phyloP scores from a whole-genome alignment of 257 asterid genomes.

The Primulina eburnea region DNA sequence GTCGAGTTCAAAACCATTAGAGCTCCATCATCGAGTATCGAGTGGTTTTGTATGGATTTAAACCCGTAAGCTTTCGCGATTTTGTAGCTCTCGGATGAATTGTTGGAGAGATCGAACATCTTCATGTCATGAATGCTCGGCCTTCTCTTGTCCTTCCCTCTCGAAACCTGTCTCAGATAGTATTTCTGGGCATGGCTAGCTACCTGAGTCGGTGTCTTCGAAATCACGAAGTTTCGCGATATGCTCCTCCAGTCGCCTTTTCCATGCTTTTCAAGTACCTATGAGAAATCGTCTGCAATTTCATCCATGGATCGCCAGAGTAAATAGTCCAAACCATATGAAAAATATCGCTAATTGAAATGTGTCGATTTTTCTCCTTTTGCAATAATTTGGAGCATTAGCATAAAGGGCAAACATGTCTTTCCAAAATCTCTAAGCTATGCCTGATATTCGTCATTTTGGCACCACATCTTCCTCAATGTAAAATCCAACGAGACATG shows the following conservation, averaged over 20 bases:
- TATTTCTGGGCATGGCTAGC: constrained; percentile 95
- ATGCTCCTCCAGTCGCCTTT: constrained; percentile 89
- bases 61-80: constrained; percentile 18
- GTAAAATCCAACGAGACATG: not conserved
- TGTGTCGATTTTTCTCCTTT: not conserved
- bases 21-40: constrained; percentile 33
- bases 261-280: constrained; percentile 68
- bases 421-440: not conserved
- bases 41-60: constrained; percentile 26
- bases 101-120: constrained; percentile 33
- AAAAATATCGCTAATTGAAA: not conserved
- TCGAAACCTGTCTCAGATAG: constrained; percentile 60
- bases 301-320: not conserved
- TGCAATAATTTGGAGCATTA: not conserved
- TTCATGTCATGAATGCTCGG: constrained; percentile 91
- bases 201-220: constrained; percentile 81
- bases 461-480: not conserved
- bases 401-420: not conserved
- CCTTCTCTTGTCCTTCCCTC: constrained; percentile 65
- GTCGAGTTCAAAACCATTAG: constrained; percentile 36
- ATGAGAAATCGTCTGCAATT: constrained; percentile 53
- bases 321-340: not conserved
- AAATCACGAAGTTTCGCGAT: constrained; percentile 60
- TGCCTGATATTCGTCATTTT: not conserved
- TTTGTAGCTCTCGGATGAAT: constrained; percentile 23